Percentiles rank a stretch among this genome's conserved stretches.
phyloP scores from a whole-genome alignment of 139 green algal species.

The Auxenochlorella pyrenoidosa region DNA sequence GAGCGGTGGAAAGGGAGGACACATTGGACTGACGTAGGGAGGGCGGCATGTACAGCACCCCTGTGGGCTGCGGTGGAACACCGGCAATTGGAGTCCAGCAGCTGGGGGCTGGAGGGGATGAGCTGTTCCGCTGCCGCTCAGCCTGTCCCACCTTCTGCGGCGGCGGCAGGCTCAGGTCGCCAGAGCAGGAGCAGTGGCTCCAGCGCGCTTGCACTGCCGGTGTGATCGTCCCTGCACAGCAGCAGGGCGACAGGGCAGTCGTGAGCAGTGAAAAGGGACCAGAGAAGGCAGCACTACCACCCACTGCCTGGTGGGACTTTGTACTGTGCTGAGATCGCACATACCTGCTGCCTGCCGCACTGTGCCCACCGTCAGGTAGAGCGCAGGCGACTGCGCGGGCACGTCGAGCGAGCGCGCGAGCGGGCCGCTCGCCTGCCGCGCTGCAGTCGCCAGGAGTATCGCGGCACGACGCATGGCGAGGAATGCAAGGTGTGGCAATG shows the following conservation, averaged over 20 bases:
- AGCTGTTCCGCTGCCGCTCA: background rate
- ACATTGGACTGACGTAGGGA: no score
- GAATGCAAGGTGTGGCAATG: background rate
- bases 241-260: background rate
- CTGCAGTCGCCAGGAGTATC: background rate
- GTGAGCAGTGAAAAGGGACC: background rate
- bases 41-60: no score
- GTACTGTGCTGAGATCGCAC: background rate
- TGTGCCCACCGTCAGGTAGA: background rate
- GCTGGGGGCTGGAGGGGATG: background rate
- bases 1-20: no score
- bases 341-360: background rate
- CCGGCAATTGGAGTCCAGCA: background rate
- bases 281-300: background rate
- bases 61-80: no score
- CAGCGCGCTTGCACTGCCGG: background rate
- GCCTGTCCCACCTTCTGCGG: conserved; percentile 21
- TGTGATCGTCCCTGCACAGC: background rate
- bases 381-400: background rate
- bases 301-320: background rate
- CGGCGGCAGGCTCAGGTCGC: conserved; percentile 32
- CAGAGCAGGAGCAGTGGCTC: conserved; percentile 33
- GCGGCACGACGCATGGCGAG: background rate
- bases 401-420: background rate
- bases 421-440: background rate